Evolutionary conservation across 768 basidiomycete genomes (phyloP), one percentile per base, ranked within the genome.

Genomic region (Lentinula boryana): DNA sequence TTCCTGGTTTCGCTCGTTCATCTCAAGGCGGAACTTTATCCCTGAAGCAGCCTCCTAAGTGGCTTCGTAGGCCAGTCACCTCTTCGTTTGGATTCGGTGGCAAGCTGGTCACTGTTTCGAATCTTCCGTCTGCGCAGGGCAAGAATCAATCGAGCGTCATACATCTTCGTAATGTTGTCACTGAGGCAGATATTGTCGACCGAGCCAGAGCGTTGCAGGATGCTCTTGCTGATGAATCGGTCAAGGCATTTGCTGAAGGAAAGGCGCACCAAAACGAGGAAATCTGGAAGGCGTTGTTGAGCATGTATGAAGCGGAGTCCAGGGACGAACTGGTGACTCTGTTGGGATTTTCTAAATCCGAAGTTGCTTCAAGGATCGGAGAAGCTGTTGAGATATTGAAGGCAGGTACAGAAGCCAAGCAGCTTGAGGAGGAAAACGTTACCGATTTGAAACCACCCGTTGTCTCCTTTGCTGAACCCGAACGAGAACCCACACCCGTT

Each of bases 41-140:
- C 0, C 84, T 98, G 63, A 91, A 91, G 69, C 93, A 95, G 67
- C 90, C 94, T n/a, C 96, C 96, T 1, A 95, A 93, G 68, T 98
- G 96, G 97, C 83, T 98, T 13, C 86, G 91, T 38, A 83, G 95
- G 18, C 93, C 96, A 0, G 78, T 82, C 0, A 87, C 88, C 0
- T 82, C 78, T 52, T 86, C 92, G 0, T 98, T 96, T 66, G 96
- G 95, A 0, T 98, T 95, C 65, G 93, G 95, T 3, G 96, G 96
- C 32, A 86, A 89, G 67, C 80, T 99, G 21, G 85, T 91, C 12
- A 84, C 86, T 1, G 85, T 94, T 2, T 84, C 83, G 56, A 96
- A 96, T 70, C 78, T 95, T n/a, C 77, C 83, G 0, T 76, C 76
- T 35, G 82, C 84, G 0, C 84, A 88, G 52, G 93, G 93, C 31